These are phyloP conservation scores for Aspergillus indologenus DNA, from an alignment of 495 filamentous ascomycete genomes.

Conservation along the genomic window DNA sequence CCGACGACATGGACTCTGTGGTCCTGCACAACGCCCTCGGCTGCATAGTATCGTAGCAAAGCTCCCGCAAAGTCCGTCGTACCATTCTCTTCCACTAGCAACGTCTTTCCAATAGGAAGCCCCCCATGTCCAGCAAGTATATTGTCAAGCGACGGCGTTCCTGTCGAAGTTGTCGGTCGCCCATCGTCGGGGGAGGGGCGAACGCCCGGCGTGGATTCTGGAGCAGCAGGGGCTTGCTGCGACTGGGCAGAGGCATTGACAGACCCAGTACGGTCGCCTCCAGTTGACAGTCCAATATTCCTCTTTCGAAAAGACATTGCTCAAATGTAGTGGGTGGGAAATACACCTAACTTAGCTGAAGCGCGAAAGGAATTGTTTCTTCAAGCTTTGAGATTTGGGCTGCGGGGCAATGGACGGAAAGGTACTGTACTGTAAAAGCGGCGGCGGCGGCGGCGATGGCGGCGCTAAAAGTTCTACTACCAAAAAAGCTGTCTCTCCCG, in stretches of 20 bases:
- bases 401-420: conserved; percentile 21
- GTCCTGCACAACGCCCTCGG: conserved; percentile 89
- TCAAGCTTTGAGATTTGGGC: conserved; percentile 14
- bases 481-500: conserved; percentile 40
- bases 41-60: conserved; percentile 84
- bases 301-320: conserved; percentile 88
- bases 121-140: conserved; percentile 88
- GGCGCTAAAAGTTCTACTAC: conserved; percentile 22
- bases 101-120: conserved; percentile 71
- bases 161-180: conserved; percentile 85
- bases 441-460: conserved; percentile 16
- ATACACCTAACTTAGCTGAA: neutral
- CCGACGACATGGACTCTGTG: conserved; percentile 86
- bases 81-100: conserved; percentile 87
- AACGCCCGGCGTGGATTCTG: conserved; percentile 58
- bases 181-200: conserved; percentile 89
- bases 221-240: conserved; percentile 28
- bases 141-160: conserved; percentile 77
- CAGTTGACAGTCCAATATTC: conserved; percentile 64
- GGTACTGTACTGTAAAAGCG: conserved; percentile 29
- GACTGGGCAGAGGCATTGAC: conserved; percentile 32
- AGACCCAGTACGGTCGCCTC: conserved; percentile 31
- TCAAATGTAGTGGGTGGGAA: neutral
- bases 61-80: conserved; percentile 91
- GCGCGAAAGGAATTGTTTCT: conserved; percentile 9